These are phyloP conservation scores for Venturia oleaginea DNA, from an alignment of 2,329 filamentous ascomycete genomes.

Conservation along the genomic window DNA sequence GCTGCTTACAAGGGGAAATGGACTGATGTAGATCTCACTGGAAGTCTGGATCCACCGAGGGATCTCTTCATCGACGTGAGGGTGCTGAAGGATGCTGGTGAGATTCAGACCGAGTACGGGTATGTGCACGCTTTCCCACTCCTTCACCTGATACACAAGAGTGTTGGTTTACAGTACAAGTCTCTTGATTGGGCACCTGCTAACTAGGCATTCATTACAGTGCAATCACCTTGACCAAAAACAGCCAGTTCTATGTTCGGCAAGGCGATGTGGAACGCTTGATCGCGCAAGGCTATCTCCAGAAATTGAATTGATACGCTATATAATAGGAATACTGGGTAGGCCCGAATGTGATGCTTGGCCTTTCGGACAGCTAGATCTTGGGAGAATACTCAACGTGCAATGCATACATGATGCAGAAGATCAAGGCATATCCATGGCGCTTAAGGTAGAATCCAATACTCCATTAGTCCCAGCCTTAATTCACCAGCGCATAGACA, in stretches of 20 bases:
- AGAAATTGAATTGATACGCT: conserved; percentile 60
- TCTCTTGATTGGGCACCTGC: neutral
- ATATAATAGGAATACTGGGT: neutral
- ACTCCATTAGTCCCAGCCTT: too few relatives aligned
- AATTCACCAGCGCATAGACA: too few relatives aligned
- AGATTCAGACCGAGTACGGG: conserved; percentile 99
- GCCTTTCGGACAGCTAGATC: neutral
- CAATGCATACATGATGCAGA: neutral
- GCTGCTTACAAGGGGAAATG: conserved; percentile 97
- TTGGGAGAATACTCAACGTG: neutral
- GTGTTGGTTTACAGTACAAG: neutral
- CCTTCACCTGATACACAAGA: conserved; percentile 8
- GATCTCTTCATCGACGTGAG: conserved; percentile 96
- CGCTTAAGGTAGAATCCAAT: too few relatives aligned
- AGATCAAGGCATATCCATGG: neutral
- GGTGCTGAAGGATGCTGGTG: conserved; percentile 90
- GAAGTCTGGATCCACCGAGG: conserved; percentile 83
- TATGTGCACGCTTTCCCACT: conserved; percentile 38
- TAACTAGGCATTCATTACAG: conserved; percentile 37
- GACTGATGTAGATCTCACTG: conserved; percentile 95
- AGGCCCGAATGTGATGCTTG: neutral
- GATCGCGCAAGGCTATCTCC: conserved; percentile 89
- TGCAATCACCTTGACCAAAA: conserved; percentile 91
- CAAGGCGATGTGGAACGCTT: conserved; percentile 92
- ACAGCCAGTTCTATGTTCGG: conserved; percentile 94